Conservation (phyloP, 23 red algal genomes). For the Agarophyton chilense region DNA sequence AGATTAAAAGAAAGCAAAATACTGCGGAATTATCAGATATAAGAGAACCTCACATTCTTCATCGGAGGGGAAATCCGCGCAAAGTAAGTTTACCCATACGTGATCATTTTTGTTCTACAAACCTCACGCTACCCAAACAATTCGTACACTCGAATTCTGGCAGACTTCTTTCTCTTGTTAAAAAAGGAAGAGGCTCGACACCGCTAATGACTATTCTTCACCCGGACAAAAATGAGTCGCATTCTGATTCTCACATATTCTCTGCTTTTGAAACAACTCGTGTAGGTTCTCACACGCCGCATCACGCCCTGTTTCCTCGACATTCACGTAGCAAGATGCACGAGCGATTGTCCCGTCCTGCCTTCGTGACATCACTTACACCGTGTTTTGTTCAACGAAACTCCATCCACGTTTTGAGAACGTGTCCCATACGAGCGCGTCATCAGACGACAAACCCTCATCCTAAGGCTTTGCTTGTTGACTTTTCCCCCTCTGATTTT, state of each 20-base stretch:
- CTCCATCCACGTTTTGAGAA: background rate
- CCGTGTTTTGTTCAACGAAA: background rate
- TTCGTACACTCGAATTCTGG: background rate
- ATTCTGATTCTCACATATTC: background rate
- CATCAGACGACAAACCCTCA: background rate
- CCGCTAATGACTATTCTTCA: too few relatives aligned
- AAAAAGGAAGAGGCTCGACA: background rate
- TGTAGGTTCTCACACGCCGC: background rate
- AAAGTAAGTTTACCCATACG: background rate
- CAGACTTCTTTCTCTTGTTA: background rate
- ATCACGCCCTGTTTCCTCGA: background rate
- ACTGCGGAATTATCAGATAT: too few relatives aligned
- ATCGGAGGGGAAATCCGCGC: background rate
- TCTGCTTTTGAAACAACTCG: background rate
- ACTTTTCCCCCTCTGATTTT: slow-evolving; percentile 75
- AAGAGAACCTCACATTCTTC: too few relatives aligned
- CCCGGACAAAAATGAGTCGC: background rate
- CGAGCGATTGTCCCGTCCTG: background rate
- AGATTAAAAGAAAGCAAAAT: too few relatives aligned
- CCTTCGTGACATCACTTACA: background rate
- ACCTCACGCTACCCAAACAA: background rate
- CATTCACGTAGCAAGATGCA: background rate
- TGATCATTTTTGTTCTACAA: background rate
- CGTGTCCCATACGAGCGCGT: background rate
- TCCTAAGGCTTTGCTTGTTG: slow-evolving; percentile 24